These are phyloP conservation scores for Tinospora cordifolia DNA, from an alignment of 164 flowering plant genomes.

Conservation along the genomic window DNA sequence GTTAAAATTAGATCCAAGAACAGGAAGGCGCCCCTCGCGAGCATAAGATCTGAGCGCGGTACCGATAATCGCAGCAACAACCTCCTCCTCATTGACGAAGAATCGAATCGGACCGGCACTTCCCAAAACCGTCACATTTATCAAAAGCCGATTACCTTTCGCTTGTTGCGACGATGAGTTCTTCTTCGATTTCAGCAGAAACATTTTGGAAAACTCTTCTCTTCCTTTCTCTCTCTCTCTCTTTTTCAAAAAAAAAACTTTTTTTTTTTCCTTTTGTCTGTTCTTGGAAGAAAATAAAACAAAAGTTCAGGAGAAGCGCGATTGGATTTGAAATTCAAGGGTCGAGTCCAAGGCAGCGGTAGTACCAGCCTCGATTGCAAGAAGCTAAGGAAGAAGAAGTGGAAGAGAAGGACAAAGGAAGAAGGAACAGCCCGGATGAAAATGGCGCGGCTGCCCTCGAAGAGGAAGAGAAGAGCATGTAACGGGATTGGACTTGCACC, in stretches of 20 bases:
- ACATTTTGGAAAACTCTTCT: constrained; percentile 9
- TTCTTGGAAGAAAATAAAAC: background rate
- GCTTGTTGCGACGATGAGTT: constrained; percentile 4
- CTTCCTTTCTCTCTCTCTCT: too few relatives aligned
- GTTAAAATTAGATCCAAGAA: constrained; percentile 44
- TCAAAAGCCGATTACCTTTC: constrained; percentile 34
- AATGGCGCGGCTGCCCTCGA: constrained; percentile 8
- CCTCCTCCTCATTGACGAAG: constrained; percentile 41
- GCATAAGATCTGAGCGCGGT: constrained; percentile 48
- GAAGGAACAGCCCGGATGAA: constrained; percentile 2
- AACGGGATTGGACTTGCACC: constrained; percentile 1
- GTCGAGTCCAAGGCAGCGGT: constrained; percentile 86
- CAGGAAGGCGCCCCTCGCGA: constrained; percentile 57
- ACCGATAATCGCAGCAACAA: constrained; percentile 39
- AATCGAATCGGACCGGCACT: constrained; percentile 59
- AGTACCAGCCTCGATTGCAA: constrained; percentile 73
- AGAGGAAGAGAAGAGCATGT: constrained; percentile 6
- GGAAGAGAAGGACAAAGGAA: background rate
- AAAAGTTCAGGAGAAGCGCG: background rate
- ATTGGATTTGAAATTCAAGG: constrained; percentile 29
- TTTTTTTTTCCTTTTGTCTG: too few relatives aligned
- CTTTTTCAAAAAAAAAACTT: background rate
- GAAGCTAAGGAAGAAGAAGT: constrained; percentile 28
- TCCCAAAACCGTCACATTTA: constrained; percentile 47
- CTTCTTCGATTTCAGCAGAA: constrained; percentile 31